Base-by-base conservation (phyloP, 202 grass and related monocot species). In the Panicum hallii region DNA sequence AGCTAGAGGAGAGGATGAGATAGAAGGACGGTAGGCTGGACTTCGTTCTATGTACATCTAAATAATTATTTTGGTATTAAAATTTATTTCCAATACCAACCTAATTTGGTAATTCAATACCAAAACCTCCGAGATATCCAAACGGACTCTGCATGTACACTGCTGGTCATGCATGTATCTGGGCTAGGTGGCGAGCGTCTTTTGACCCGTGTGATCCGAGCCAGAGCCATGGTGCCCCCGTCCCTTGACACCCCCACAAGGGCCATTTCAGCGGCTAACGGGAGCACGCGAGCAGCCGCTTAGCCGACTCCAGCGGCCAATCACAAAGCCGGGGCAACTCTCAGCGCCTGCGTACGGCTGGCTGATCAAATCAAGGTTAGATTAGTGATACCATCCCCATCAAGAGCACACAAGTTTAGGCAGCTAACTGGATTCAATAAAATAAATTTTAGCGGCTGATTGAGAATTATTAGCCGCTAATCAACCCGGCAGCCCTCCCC, bases 241-340 rank as follows among this genome's bases (percentile, higher is more conserved):
- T 63, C 88, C 75, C 72, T 90, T 70, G 53, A 80, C 53, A 13
- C 15, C 70, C 30, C 41, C 70, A 15, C 52, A 80, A 49, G 75
- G 89, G 54, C 81, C 89, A 22, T 66, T 84, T 80, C 43, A 58
- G 41, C 19, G 11, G 50, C 34, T 74, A 61, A 23, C 16, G 20
- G 22, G 38, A 43, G 30, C 15, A 38, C 73, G 47, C 67, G 12
- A 86, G 63, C 54, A 77, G 62, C 49, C 77, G 36, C 32, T 26
- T n/a, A 30, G 61, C 71, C 43, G 30, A 67, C 76, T 30, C n/a
- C 69, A 45, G n/a, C 13, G 41, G 13, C 34, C 79, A 42, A 83
- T 75, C 83, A 46, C 36, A 28, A 57, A 13, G 26, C 2, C n/a
- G 23, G 60, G 55, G 41, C 83, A 72, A 6, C 79, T 58, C 77